A percentile compares a stretch with the other conserved stretches of the same genome.
Evolutionary conservation across 148 eudicot genomes (phyloP).

Genomic region (Rheum nobile): DNA sequence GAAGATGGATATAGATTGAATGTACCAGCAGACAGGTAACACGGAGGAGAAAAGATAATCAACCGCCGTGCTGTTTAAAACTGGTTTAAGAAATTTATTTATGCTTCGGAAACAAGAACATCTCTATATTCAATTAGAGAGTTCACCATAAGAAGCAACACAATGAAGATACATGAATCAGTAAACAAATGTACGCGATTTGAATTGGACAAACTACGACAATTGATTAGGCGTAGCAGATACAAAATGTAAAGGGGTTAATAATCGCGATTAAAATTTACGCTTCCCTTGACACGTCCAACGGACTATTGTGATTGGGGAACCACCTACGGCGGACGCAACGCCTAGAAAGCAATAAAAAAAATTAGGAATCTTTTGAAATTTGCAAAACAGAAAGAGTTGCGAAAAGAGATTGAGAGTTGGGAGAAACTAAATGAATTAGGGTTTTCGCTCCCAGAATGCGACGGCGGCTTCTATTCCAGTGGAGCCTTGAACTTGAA

Average conservation of each 20-base stretch:
- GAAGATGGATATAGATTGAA: neutral
- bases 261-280: neutral
- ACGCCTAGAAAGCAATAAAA: neutral
- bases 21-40: slow-evolving; percentile 3
- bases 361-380: neutral
- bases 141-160: slow-evolving; percentile 6
- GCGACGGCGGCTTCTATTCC: neutral
- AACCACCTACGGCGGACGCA: neutral
- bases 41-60: neutral
- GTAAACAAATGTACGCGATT: neutral
- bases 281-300: slow-evolving; percentile 6
- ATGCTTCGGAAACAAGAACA: neutral
- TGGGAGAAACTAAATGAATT: neutral
- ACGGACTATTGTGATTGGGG: neutral
- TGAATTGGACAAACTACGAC: neutral
- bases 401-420: too few relatives aligned
- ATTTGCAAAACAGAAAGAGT: neutral
- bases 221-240: neutral
- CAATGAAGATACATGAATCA: neutral
- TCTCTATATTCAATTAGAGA: neutral
- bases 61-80: neutral
- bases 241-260: neutral
- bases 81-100: neutral
- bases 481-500: neutral
- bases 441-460: neutral